Evolutionary conservation across 805 yeast genomes (phyloP), one percentile per base, ranked within the genome.

Genomic region (Kuraishia ogatae): DNA sequence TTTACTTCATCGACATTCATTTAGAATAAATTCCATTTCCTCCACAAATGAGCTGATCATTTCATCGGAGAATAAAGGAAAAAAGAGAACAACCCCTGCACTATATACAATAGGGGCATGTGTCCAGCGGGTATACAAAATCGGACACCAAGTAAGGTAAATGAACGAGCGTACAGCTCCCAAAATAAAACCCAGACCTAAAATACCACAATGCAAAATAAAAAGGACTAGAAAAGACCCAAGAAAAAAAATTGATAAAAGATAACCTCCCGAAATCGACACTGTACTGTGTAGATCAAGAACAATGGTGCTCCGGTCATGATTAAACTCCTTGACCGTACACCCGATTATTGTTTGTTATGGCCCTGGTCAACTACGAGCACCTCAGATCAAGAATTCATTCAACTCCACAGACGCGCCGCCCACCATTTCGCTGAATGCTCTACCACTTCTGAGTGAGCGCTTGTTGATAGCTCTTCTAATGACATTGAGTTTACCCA

Each of bases 391-490:
- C 53, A 64, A 52, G 54, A 64, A 61, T 29, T 64, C 67, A 54
- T 58, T 62, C 35, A 64, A 51, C 50, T 58, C 60, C 24, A 62
- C 56, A 17, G 60, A 56, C n/a, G 62, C 61, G 51, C 59, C 59
- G 35, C 60, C 62, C 21, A 68, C 66, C 72, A 69, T 67, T 55
- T 68, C 68, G 23, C 60, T 57, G 23, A 63, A 66, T 50, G 53
- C 58, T n/a, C 62, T 65, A 10, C 71, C 71, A 23, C 64, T 62
- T 53, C 66, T 61, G 20, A 69, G 53, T 6, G 72, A 69, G 28
- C 68, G 59, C 50, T 61, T 66, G 48, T 68, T 68, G 47, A 69
- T 53, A 2, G 72, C 68, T 21, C 64, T 66, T 29, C 53, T 56
- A 56, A 59, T 50, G 53, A 55, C 54, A 20, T 57, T 53, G 22